phyloP scores from a whole-genome alignment of 148 eudicot species.

The Dianthus caryophyllus region DNA sequence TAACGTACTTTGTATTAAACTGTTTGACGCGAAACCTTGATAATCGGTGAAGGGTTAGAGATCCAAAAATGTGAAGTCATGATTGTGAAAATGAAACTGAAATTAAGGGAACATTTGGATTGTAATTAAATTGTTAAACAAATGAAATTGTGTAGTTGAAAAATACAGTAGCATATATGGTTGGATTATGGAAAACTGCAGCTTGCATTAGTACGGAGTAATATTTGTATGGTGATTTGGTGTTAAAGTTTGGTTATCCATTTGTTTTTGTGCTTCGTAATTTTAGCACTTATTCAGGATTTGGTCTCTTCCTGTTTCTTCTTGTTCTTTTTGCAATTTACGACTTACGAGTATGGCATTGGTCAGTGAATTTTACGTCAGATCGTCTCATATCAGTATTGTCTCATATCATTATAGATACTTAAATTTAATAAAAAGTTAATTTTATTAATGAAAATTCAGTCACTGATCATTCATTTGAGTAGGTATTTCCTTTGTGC shows the following conservation, averaged over 20 bases:
- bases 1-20: too few relatives aligned
- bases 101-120: slow-evolving; percentile 33
- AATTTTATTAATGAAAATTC: too few relatives aligned
- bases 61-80: slow-evolving; percentile 14
- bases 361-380: too few relatives aligned
- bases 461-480: too few relatives aligned
- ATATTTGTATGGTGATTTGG: slow-evolving; percentile 30
- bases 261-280: slow-evolving; percentile 34
- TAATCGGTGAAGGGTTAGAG: slow-evolving; percentile 5
- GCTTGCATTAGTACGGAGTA: slow-evolving; percentile 22
- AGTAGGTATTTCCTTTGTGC: too few relatives aligned
- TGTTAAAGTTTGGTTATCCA: slow-evolving; percentile 32
- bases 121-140: slow-evolving; percentile 18
- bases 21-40: too few relatives aligned
- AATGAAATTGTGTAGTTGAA: too few relatives aligned
- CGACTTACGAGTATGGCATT: too few relatives aligned
- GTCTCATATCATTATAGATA: too few relatives aligned
- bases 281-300: slow-evolving; percentile 61
- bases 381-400: too few relatives aligned
- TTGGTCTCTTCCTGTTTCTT: slow-evolving; percentile 39
- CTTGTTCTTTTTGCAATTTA: neutral
- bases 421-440: too few relatives aligned
- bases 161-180: neutral
- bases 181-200: slow-evolving; percentile 19
- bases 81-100: slow-evolving; percentile 31